Percentiles rank a stretch among this genome's conserved stretches.
Evolutionary conservation across 331 rosid species (phyloP).

Genomic region (Malus hybrid): DNA sequence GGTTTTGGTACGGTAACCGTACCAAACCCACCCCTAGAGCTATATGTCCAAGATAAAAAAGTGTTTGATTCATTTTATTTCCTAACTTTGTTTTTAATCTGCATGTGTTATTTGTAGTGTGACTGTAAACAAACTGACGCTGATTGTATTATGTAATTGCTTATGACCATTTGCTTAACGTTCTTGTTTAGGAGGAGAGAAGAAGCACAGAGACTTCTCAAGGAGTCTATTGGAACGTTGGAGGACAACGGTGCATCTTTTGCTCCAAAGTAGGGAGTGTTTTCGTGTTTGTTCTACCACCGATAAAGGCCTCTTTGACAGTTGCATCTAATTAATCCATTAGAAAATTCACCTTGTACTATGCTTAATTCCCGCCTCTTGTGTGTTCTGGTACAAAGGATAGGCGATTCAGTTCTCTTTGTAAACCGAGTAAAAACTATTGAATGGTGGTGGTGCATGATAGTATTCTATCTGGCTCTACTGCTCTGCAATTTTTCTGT

Average conservation of each 20-base stretch:
- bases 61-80: background rate
- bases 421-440: background rate
- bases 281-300: background rate
- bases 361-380: background rate
- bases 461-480: background rate
- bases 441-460: background rate
- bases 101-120: too few relatives aligned
- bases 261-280: background rate
- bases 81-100: too few relatives aligned
- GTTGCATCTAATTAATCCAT: background rate
- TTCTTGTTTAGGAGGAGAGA: slow-evolving; percentile 65
- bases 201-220: slow-evolving; percentile 70
- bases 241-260: slow-evolving; percentile 41
- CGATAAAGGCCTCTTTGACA: background rate
- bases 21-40: background rate
- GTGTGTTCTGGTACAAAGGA: background rate
- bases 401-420: background rate
- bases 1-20: too few relatives aligned
- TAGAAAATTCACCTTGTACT: background rate
- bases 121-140: too few relatives aligned
- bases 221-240: slow-evolving; percentile 63
- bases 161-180: background rate
- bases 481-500: background rate
- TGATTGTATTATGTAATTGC: background rate
- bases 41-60: background rate